Conservation (phyloP, 371 early-diverging fungal species). For the Parasitella parasitica region DNA sequence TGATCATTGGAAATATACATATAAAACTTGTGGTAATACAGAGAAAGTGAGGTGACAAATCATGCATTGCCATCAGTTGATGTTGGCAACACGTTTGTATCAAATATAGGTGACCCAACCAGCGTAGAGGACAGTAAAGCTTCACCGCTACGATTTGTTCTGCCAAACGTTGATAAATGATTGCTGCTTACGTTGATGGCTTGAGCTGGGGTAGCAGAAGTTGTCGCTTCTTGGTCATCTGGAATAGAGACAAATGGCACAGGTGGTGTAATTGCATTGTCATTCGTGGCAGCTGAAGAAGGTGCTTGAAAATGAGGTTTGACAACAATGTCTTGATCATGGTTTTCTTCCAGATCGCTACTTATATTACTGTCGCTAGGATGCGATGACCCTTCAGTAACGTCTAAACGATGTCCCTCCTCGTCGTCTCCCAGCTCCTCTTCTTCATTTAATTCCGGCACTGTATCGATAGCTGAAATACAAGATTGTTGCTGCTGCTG, state of each 20-base stretch:
- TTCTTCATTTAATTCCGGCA: conserved; percentile 17
- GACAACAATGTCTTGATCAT: background rate
- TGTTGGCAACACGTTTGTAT: background rate
- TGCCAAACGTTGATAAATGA: background rate
- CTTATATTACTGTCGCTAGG: background rate
- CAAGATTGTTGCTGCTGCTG: background rate
- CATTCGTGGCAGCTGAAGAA: background rate
- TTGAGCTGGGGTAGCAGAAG: background rate
- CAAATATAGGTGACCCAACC: conserved; percentile 10
- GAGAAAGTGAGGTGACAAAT: background rate
- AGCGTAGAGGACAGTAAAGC: conserved; percentile 12
- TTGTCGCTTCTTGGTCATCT: background rate
- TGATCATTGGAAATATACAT: background rate
- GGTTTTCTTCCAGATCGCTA: background rate
- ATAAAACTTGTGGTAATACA: background rate
- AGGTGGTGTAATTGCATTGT: background rate
- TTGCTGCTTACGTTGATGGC: background rate
- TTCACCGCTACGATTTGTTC: background rate
- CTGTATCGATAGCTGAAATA: conserved; percentile 12
- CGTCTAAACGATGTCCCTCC: background rate
- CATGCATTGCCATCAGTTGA: conserved; percentile 1
- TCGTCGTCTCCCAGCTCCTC: background rate
- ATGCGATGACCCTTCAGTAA: background rate
- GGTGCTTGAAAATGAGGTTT: background rate
- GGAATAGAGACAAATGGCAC: background rate